These are phyloP conservation scores for Thraustochytrium striatum DNA, from an alignment of 352 stramenopile species.

Conservation along the genomic window DNA sequence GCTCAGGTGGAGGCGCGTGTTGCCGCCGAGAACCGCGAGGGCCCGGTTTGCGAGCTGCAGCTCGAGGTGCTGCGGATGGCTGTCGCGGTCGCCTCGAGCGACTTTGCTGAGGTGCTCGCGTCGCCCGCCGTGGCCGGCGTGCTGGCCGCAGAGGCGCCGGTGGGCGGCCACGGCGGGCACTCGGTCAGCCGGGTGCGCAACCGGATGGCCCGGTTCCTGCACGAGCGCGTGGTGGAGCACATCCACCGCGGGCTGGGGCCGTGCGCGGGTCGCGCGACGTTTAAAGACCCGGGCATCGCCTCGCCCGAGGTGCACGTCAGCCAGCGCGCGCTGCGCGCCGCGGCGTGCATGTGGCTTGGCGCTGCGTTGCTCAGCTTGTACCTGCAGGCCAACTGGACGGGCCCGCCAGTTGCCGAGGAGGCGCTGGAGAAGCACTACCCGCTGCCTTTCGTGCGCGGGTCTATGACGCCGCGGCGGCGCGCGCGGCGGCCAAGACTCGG, in stretches of 20 bases:
- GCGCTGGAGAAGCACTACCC: background rate
- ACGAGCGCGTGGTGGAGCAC: conserved; percentile 33
- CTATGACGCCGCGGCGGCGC: conserved; percentile 1
- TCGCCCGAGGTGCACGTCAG: conserved; percentile 9
- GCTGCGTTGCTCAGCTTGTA: conserved; percentile 54
- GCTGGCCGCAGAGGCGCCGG: background rate
- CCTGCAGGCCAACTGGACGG: conserved; percentile 58
- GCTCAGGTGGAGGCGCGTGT: background rate
- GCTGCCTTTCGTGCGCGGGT: background rate
- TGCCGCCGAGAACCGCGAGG: background rate
- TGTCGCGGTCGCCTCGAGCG: background rate
- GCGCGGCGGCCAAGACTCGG: background rate
- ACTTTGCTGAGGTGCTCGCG: background rate
- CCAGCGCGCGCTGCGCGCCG: conserved; percentile 48
- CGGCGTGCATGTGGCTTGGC: conserved; percentile 39
- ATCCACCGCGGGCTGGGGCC: background rate
- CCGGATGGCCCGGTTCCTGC: background rate
- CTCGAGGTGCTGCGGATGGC: conserved; percentile 25
- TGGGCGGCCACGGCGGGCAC: background rate
- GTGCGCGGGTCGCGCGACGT: background rate
- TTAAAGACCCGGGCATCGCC: conserved; percentile 20
- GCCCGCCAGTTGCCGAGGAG: conserved; percentile 27
- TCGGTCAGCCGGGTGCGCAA: conserved; percentile 34
- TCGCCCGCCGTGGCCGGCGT: background rate
- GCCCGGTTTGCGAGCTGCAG: background rate